Percentiles rank a stretch among this genome's conserved stretches.
Conservation (phyloP, 2,329 filamentous ascomycete genomes). For the Aureobasidium sp. region DNA sequence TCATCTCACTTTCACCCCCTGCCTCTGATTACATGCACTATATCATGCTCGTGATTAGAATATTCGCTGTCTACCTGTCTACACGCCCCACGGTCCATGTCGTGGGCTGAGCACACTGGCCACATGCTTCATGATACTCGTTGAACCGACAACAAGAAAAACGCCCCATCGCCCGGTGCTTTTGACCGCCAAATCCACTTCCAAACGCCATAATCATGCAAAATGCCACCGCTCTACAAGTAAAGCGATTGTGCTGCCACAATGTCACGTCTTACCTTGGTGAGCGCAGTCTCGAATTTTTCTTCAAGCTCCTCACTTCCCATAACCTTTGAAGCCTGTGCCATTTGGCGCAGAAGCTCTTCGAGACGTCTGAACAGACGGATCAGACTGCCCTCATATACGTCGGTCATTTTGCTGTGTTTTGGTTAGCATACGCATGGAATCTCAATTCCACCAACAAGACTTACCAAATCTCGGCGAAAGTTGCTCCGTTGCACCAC, state of each 20-base stretch:
- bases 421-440: conserved; percentile 17
- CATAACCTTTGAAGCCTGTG: conserved; percentile 94
- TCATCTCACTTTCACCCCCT: neutral
- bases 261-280: conserved; percentile 85
- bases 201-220: conserved; percentile 1
- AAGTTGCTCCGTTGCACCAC: conserved; percentile 85
- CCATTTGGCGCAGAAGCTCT: conserved; percentile 90
- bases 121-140: neutral
- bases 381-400: conserved; percentile 94
- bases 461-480: conserved; percentile 89
- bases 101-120: neutral
- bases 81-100: neutral
- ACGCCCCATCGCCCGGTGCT: conserved; percentile 8
- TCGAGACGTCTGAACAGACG: conserved; percentile 92
- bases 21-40: neutral
- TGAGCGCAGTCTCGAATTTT: conserved; percentile 82
- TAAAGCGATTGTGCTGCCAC: conserved; percentile 93
- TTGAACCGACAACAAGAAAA: conserved; percentile 10
- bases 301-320: conserved; percentile 86
- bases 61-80: neutral
- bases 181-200: neutral
- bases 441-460: neutral
- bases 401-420: conserved; percentile 92
- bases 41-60: neutral
- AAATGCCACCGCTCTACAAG: conserved; percentile 46